Base-by-base conservation (phyloP, 176 grass and related monocot genomes). In the Thalia dealbata region DNA sequence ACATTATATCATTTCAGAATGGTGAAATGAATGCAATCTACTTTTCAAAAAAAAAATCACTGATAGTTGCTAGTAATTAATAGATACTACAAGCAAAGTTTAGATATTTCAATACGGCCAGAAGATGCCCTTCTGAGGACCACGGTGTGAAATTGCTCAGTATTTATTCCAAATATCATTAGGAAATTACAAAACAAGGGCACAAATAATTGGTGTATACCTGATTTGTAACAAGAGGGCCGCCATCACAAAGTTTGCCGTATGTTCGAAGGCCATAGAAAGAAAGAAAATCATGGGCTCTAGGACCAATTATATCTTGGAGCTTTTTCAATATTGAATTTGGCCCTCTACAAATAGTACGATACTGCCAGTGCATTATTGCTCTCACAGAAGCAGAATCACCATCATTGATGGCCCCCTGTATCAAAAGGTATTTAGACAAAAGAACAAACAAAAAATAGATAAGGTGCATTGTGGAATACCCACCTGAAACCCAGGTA, bases 361-460 rank as follows among this genome's bases (percentile, higher is more conserved):
- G 79, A 71, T 95, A 87, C 80, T 95, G 87, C 87, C 91, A 95
- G 25, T 95, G 91, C 91, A 95, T 89, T 82, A 95, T 81, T 68
- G 91, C 91, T 66, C 87, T 89, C 27, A 95, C 84, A 48, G 91
- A 90, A 74, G 91, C 91, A 65, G 91, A 84, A 73, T 84, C 91
- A 73, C 71, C 70, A 68, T 95, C 91, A 68, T 90, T 87, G 71
- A 95, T 90, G 73, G 84, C 87, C 35, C 91, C 91, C 91, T 95
- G 76, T 61, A 71, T 70, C 18, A 41, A 71, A 41, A 68, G 14
- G 43, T 67, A 6, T 67, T 51, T 11, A 48, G 30, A 73, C 45
- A 58, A 38, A 72, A 44, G 28, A 77, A 70, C n/a, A 61, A 45
- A 42, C 25, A 72, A 77, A 64, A 70, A 21, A 23, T 50, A 41